A percentile compares a stretch with the other conserved stretches of the same genome.
These are phyloP conservation scores for Scenedesmus sp. DNA, from an alignment of 163 green algal genomes.

Conservation along the genomic window DNA sequence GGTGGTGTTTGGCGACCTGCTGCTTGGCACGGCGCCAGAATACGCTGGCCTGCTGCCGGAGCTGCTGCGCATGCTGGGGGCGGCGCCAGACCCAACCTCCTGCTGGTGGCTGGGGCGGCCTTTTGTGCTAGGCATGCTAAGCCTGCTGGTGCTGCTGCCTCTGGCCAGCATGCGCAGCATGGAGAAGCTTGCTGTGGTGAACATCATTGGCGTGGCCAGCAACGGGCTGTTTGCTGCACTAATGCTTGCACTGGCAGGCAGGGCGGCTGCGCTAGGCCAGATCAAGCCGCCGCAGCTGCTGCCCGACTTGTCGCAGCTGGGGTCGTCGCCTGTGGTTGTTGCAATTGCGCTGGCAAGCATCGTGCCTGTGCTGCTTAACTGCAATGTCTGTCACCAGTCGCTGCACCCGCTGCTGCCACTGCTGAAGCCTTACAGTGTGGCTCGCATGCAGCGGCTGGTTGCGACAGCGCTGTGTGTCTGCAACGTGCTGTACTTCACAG, in stretches of 20 bases:
- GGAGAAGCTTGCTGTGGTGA: constrained; percentile 45
- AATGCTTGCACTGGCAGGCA: constrained; percentile 27
- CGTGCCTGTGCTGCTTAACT: constrained; percentile 60
- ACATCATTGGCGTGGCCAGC: constrained; percentile 45
- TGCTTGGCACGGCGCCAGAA: constrained; percentile 43
- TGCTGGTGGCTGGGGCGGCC: constrained; percentile 29
- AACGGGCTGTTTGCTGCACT: constrained; percentile 48
- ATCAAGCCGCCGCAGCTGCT: neutral
- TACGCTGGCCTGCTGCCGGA: constrained; percentile 41
- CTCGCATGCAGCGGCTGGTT: constrained; percentile 39
- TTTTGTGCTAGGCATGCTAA: constrained; percentile 37
- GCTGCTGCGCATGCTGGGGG: neutral
- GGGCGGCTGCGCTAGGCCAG: constrained; percentile 13
- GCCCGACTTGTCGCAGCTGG: constrained; percentile 20
- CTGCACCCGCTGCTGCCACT: constrained; percentile 54
- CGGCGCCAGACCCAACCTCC: neutral
- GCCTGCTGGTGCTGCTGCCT: constrained; percentile 33
- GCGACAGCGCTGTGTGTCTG: constrained; percentile 42
- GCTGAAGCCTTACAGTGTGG: constrained; percentile 51
- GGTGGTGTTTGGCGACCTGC: constrained; percentile 46
- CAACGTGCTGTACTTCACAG: constrained; percentile 52
- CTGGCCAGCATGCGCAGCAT: constrained; percentile 47
- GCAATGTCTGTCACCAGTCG: constrained; percentile 57
- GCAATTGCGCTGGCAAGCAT: constrained; percentile 26
- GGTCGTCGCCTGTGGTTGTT: neutral